Conservation (phyloP, 305 asterid genomes). For the Fraxinus xanthoxyloides region DNA sequence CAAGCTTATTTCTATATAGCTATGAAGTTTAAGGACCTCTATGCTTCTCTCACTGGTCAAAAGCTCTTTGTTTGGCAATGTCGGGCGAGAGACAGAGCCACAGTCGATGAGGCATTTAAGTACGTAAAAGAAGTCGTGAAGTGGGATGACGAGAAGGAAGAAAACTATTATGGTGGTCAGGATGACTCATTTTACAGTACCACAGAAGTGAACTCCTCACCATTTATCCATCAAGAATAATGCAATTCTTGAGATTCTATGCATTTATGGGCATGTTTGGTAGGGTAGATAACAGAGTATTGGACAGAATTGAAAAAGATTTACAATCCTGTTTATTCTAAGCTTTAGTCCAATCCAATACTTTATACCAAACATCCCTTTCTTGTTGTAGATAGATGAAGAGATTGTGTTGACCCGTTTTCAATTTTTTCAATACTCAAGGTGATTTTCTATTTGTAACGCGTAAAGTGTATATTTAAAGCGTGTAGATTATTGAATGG, state of each 20-base stretch:
- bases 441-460: background rate
- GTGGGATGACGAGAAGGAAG: slow-evolving; percentile 97
- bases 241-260: background rate
- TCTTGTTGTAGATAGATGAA: background rate
- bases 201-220: slow-evolving; percentile 70
- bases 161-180: slow-evolving; percentile 43
- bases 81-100: slow-evolving; percentile 67
- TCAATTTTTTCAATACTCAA: background rate
- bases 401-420: background rate
- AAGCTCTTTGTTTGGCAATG: slow-evolving; percentile 93
- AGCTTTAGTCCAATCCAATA: background rate
- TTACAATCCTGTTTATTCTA: background rate
- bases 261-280: background rate
- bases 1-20: slow-evolving; percentile 91
- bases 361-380: background rate
- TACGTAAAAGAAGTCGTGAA: slow-evolving; percentile 78
- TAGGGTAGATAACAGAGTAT: background rate
- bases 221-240: slow-evolving; percentile 41
- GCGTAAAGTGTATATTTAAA: background rate
- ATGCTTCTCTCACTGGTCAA: slow-evolving; percentile 58
- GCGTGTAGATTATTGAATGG: background rate
- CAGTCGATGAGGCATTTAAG: slow-evolving; percentile 82
- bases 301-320: background rate
- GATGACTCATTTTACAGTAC: slow-evolving; percentile 94
- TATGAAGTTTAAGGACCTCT: slow-evolving; percentile 87